Evolutionary conservation across 2,329 filamentous ascomycete species (phyloP), one percentile per base, ranked within the genome.

Genomic region (Ampelomyces quisqualis): DNA sequence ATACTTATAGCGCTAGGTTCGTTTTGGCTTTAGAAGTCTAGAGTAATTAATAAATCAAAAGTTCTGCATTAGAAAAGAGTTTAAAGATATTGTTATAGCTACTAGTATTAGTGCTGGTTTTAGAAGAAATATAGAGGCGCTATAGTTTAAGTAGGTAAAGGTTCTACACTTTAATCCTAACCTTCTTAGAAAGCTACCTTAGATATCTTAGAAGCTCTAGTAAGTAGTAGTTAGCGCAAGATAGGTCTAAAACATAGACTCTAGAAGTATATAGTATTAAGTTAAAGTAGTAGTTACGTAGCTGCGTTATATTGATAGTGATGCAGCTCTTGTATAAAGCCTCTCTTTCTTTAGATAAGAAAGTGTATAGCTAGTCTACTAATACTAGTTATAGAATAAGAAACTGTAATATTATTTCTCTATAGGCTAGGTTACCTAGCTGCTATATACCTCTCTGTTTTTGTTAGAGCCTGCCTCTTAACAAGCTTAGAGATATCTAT

Each of bases 141-240:
- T 29, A 32, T 21, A 20, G 20, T 45, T 45, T 45, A 45, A 45
- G 42, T 40, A 40, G 32, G 32, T 24, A 13, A 40, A 40, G 32
- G 26, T 36, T 45, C 26, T 17, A 45, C 36, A 21, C 36, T 40
- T 33, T 13, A 19, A 37, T 32, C 13, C 26, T 17, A 34, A 23
- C 14, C 20, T 13, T 33, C 29, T 39, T 17, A 15, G 41, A 44
- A 39, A 39, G 30, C 31, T 35, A 7, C 35, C 41, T 39, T 39
- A 18, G 30, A 35, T 38, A 23, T 13, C 23, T 35, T 39, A 7
- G 15, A 24, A 18, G 30, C 24, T 39, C 31, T 10, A 38, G 20
- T 21, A 34, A 21, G 32, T 21, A 34, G 32, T 21, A 34, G 29
- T 39, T 9, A 20, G 31, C 34, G 31, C 29, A 30, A 35, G 28